Base-by-base conservation (phyloP, 495 filamentous ascomycete genomes). In the Podospora pseudopauciseta region DNA sequence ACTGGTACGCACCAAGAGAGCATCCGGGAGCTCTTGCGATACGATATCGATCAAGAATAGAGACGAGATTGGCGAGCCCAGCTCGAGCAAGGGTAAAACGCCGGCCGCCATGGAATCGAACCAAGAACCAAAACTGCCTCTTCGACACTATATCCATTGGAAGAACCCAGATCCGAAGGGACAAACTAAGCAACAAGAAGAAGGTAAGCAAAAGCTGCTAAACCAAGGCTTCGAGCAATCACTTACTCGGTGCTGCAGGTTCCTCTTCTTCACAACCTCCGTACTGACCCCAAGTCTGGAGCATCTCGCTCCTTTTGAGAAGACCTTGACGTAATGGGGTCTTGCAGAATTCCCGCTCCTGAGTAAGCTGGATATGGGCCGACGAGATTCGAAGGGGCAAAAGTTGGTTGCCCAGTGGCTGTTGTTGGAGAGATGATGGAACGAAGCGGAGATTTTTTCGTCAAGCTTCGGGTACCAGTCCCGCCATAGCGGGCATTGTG, bases 121-220 rank as follows among this genome's bases (percentile, higher is more conserved):
- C 55, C 55, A 58, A 23, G 59, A 54, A 18, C 32, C 49, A 13
- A 72, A 68, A 56, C 72, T 28, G 15, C 58, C 65, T 32, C 67
- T 72, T 20, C 69, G 72, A 67, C 56, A 67, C 39, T 74, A 70
- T 63, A 68, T 74, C 54, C 65, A 68, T 20, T 74, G 70, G 70
- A 72, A 69, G 57, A 68, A 72, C 39, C 65, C 67, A 30, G 63
- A 67, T 27, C 55, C n/a, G 4, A 58, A 58, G 19, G 55, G 1
- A 4, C 7, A 26, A 49, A 49, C 39, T 13, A 49, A 49, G 39
- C 39, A 49, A 49, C 39, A 49, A 5, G 39, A 49, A 13, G 39
- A 49, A 11, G 39, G 39, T 49, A 13, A 18, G 39, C 15, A 49
- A 49, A 6, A 13, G 39, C 15, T 16, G 7, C 39, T 2, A 49